phyloP scores from a whole-genome alignment of 202 grass and related monocot genomes.

The Schoenoplectus tabernaemontani region DNA sequence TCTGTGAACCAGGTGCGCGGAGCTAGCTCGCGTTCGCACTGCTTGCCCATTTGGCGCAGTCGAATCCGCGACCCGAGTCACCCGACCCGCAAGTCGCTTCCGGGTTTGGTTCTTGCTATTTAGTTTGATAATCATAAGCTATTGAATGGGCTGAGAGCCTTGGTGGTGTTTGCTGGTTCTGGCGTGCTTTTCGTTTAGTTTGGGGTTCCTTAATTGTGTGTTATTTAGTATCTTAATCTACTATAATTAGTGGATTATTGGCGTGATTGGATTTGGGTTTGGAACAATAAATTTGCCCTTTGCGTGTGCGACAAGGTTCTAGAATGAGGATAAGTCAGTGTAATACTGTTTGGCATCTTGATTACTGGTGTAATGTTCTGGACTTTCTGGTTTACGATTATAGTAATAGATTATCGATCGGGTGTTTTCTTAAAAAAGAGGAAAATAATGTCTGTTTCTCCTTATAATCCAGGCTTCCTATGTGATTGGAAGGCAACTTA shows the following conservation, averaged over 20 bases:
- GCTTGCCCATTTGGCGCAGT: conserved; percentile 62
- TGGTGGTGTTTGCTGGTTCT: neutral
- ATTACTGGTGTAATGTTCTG: conserved; percentile 15
- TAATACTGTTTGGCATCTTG: conserved; percentile 8
- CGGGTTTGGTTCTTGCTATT: conserved; percentile 84
- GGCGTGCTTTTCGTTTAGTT: neutral
- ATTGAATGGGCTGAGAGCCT: conserved; percentile 14
- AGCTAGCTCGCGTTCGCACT: conserved; percentile 13
- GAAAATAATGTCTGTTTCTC: neutral
- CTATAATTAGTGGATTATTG: neutral
- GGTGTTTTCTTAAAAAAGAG: conserved; percentile 5
- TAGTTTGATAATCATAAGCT: conserved; percentile 7
- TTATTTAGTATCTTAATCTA: neutral
- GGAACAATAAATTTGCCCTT: neutral
- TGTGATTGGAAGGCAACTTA: neutral
- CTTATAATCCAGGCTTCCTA: neutral
- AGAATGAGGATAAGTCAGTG: conserved; percentile 5
- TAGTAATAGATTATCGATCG: conserved; percentile 18
- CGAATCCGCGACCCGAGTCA: conserved; percentile 34
- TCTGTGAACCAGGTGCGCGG: conserved; percentile 24
- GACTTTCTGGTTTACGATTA: conserved; percentile 13
- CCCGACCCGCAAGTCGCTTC: conserved; percentile 53
- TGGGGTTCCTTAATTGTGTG: neutral
- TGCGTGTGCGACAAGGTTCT: conserved; percentile 1
- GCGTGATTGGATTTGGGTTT: conserved; percentile 10